Percentiles rank a stretch among this genome's conserved stretches.
Evolutionary conservation across 768 basidiomycete species (phyloP).

Genomic region (Phlebiopsis gigantea): DNA sequence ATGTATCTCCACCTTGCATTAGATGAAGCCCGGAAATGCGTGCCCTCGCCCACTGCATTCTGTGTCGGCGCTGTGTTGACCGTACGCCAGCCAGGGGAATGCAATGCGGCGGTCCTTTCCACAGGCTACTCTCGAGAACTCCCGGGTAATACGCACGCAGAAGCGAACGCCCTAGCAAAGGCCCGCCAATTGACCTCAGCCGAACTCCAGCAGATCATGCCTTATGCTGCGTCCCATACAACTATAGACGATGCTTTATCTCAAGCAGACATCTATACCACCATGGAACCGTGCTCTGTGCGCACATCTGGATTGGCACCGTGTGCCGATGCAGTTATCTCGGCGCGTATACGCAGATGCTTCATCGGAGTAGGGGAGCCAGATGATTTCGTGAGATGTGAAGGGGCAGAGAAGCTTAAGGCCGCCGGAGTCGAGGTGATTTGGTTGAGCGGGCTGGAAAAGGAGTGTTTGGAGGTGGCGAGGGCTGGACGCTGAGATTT

Average conservation of each 20-base stretch:
- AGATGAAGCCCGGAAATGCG: constrained; percentile 64
- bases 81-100: constrained; percentile 35
- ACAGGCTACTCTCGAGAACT: constrained; percentile 90
- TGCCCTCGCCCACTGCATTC: constrained; percentile 71
- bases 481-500: constrained; percentile 44
- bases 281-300: constrained; percentile 93
- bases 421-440: constrained; percentile 70
- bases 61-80: constrained; percentile 87
- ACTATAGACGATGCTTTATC: constrained; percentile 46
- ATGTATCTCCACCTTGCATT: constrained; percentile 61
- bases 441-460: constrained; percentile 71
- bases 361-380: constrained; percentile 90
- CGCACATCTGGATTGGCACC: constrained; percentile 82
- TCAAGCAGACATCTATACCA: constrained; percentile 81
- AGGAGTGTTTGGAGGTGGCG: constrained; percentile 77
- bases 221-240: constrained; percentile 34
- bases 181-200: constrained; percentile 39
- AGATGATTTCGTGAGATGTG: constrained; percentile 89
- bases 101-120: constrained; percentile 51
- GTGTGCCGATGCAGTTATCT: constrained; percentile 81
- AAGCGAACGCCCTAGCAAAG: constrained; percentile 88
- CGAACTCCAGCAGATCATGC: constrained; percentile 31
- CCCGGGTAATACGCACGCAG: constrained; percentile 93
- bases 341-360: constrained; percentile 65
- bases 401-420: constrained; percentile 71